Conservation (phyloP, 495 filamentous ascomycete species). For the Xylaria intraflava region DNA sequence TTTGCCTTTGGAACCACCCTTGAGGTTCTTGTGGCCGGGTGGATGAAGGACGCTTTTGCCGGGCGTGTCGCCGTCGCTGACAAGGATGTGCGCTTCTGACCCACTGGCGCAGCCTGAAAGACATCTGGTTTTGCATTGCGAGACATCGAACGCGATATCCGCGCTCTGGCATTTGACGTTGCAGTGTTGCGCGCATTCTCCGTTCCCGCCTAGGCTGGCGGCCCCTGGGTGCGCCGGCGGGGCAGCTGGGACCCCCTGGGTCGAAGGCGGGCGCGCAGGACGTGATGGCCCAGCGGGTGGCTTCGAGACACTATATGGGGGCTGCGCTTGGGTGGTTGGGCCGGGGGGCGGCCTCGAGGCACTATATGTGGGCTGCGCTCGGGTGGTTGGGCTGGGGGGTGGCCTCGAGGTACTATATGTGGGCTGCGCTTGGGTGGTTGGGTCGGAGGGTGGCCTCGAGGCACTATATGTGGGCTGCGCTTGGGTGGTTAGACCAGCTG, state of each 20-base stretch:
- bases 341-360: too few relatives aligned
- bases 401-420: neutral
- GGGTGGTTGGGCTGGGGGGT: neutral
- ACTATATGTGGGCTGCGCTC: neutral
- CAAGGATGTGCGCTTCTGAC: neutral
- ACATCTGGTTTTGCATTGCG: neutral
- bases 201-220: neutral
- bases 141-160: neutral
- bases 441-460: too few relatives aligned
- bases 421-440: too few relatives aligned
- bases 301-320: too few relatives aligned
- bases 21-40: neutral
- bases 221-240: neutral
- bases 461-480: too few relatives aligned
- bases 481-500: neutral
- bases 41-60: neutral
- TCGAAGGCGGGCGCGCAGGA: too few relatives aligned
- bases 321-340: neutral
- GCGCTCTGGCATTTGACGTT: neutral
- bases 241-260: neutral
- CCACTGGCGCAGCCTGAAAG: neutral
- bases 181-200: neutral
- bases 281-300: too few relatives aligned
- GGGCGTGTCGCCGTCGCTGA: neutral
- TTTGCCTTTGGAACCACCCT: neutral